Base-by-base conservation (phyloP, 164 flowering plant genomes). In the Vitis riparia region DNA sequence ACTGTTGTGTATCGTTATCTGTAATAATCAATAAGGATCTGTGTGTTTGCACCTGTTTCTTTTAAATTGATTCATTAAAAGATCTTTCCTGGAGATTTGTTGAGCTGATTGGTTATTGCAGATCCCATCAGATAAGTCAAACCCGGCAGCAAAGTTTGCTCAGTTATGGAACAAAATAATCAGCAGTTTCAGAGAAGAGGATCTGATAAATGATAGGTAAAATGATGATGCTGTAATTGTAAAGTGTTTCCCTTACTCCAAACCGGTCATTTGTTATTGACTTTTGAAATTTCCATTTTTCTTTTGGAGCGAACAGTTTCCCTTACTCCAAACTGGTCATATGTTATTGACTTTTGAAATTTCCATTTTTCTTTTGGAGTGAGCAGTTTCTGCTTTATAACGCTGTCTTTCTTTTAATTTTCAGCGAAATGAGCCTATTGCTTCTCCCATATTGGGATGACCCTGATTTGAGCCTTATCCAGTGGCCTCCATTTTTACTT, bases 381-480 rank as follows among this genome's bases (percentile, higher is more conserved):
- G 55, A 52, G 55, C 32, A 10, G n/a, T 48, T 13, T 60, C 37
- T 55, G 51, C 44, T 32, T 44, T n/a, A 60, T 17, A 3, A 11
- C 17, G 29, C 59, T 71, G 12, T 16, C 10, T 29, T 47, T 60
- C 8, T 49, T 68, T 76, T 6, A 9, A 30, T 44, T 69, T 75
- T 55, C 83, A 94, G 97, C 84, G 98, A 94, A 80, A 94, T 76
- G 97, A 82, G 87, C 70, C 79, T 94, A 77, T 75, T 94, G 84
- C 94, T 94, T 76, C 97, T 94, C 61, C 97, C 98, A 49, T 92
- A 94, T 69, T 86, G 91, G 89, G 94, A 94, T 72, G 94, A 94
- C 78, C 91, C 78, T 62, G 91, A 85, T 7, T 73, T 94, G 70
- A 81, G 78, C 23, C 83, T 90, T 48, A 86, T 83, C 10, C 97